phyloP scores from a whole-genome alignment of 2,329 filamentous ascomycete genomes.

The Colletotrichum cuscutae region DNA sequence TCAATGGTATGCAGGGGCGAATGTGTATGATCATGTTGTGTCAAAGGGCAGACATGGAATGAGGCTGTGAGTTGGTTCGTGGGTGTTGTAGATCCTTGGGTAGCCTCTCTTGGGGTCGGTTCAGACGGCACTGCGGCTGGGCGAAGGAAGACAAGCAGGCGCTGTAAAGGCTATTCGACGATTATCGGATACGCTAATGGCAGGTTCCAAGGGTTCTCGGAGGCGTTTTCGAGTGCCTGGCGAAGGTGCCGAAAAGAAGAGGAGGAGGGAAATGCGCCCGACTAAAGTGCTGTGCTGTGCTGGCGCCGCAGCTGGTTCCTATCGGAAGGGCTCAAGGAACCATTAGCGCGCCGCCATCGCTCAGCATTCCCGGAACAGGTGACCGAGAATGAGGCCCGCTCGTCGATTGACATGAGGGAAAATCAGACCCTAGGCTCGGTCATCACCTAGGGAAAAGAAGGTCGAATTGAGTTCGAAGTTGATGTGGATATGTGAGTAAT shows the following conservation, averaged over 20 bases:
- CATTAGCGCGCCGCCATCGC: not conserved
- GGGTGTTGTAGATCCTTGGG: not conserved
- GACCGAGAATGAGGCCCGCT: conserved; percentile 8
- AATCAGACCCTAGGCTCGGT: not conserved
- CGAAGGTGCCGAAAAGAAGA: not conserved
- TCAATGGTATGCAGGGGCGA: not conserved
- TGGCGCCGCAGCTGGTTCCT: not conserved
- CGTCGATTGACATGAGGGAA: not conserved
- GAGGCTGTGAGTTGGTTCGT: not conserved
- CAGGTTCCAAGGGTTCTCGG: not conserved
- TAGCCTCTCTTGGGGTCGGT: not conserved
- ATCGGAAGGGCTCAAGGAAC: not conserved
- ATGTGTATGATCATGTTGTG: too few relatives aligned
- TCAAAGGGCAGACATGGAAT: not conserved
- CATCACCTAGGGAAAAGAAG: not conserved
- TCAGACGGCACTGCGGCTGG: not conserved
- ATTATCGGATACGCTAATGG: not conserved
- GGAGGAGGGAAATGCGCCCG: not conserved
- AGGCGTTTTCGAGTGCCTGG: not conserved
- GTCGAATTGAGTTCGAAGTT: not conserved
- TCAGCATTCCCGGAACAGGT: conserved; percentile 1
- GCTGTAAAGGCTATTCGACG: not conserved
- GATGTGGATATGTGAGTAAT: not conserved
- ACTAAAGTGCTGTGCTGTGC: conserved; percentile 8
- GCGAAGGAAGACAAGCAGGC: not conserved